Evolutionary conservation across 352 stramenopile species (phyloP), one percentile per base, ranked within the genome.

Genomic region (Pythium sp.): DNA sequence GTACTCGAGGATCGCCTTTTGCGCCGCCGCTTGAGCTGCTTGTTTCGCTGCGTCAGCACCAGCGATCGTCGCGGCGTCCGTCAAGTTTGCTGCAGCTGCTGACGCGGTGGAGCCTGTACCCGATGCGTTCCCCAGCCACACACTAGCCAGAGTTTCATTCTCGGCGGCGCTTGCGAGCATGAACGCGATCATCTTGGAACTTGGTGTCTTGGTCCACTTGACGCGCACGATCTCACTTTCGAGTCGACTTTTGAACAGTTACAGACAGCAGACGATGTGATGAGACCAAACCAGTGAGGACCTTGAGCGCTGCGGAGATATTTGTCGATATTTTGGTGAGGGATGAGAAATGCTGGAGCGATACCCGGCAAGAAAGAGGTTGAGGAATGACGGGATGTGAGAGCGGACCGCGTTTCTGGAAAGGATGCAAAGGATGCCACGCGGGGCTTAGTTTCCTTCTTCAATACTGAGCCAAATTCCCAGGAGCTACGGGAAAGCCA

Each of bases 1-100:
- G 30, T 67, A 67, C 18, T 67, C 62, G 30, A 67, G 47, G 20
- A 63, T 1, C 14, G 36, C 24, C 34, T 59, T 28, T 30, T 41
- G 20, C 14, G 30, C 47, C 6, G 36, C 30, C 1, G 11, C 34
- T 32, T 58, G 53, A 38, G 46, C 62, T 5, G 46, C 22, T 24
- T 59, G 24, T 5, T 51, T 32, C 9, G 41, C 34, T 26, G 22
- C 22, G 28, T 28, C 58, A 6, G 26, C 26, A 20, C 3, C 47
- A 26, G 20, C 20, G 15, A 26, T n/a, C 28, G 18, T 7, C 15
- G 54, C 36, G 2, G 18, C 15, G 54, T 26, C 36, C 51, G 51
- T 30, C 22, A 22, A 15, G 18, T 26, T 59, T 4, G 24, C 51
- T 11, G 15, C 30, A 26, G 22, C 22, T 30, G 51, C n/a, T 43